Conservation (phyloP, 805 yeast genomes). For the Starmerella apicola region DNA sequence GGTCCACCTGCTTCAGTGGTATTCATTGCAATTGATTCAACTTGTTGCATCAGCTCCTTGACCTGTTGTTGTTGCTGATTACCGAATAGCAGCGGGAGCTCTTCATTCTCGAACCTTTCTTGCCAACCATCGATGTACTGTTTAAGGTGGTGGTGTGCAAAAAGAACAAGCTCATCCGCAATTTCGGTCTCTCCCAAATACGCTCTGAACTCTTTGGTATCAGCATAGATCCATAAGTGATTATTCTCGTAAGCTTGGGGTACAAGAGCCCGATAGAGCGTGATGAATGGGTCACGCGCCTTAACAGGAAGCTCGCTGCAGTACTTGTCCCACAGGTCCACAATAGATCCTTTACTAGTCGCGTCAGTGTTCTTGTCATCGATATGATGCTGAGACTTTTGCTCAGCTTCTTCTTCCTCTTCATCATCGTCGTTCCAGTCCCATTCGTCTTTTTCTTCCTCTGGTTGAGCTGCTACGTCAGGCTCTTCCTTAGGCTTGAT, state of each 20-base stretch:
- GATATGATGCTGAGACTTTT: background rate
- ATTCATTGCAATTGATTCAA: constrained; percentile 12
- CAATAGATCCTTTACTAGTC: background rate
- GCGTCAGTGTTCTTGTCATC: constrained; percentile 1
- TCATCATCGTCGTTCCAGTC: constrained; percentile 20
- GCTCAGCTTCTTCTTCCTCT: constrained; percentile 12
- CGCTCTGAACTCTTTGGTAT: constrained; percentile 9
- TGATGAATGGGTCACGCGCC: constrained; percentile 9
- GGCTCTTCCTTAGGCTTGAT: constrained; percentile 1
- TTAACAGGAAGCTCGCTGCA: constrained; percentile 4
- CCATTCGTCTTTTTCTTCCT: constrained; percentile 16
- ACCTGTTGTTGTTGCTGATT: background rate
- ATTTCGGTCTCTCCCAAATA: constrained; percentile 1
- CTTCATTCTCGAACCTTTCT: constrained; percentile 5
- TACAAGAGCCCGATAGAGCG: constrained; percentile 18
- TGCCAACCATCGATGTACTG: constrained; percentile 2
- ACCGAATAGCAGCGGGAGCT: constrained; percentile 10
- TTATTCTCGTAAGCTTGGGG: constrained; percentile 15
- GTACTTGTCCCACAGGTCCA: constrained; percentile 7
- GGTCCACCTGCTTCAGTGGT: constrained; percentile 17
- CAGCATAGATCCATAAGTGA: constrained; percentile 16
- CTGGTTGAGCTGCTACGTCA: background rate
- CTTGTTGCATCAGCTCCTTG: constrained; percentile 1
- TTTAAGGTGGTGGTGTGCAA: constrained; percentile 10
- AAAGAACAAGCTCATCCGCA: constrained; percentile 6